A percentile compares a stretch with the other conserved stretches of the same genome.
Conservation (phyloP, 1,284 basidiomycete genomes). For the Ustilago crameri region DNA sequence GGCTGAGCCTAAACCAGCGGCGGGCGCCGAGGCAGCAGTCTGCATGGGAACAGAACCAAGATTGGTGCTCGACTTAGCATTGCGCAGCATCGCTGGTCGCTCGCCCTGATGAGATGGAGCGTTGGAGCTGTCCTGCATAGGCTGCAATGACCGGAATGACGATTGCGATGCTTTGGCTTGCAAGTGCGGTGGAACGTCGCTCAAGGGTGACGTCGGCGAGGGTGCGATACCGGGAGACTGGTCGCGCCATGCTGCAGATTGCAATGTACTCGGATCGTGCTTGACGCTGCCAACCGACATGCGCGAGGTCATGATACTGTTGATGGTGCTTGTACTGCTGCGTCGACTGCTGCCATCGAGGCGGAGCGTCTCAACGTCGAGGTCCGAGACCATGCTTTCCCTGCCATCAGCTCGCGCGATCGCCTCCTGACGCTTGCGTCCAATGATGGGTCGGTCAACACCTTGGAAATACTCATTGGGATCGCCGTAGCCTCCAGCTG, state of each 20-base stretch:
- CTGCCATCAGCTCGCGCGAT: slow-evolving; percentile 55
- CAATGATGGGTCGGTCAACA: slow-evolving; percentile 44
- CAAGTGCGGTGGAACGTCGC: not conserved
- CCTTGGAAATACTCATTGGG: slow-evolving; percentile 49
- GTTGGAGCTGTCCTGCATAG: slow-evolving; percentile 11
- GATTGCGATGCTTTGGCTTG: slow-evolving; percentile 25
- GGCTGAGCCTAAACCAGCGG: not conserved
- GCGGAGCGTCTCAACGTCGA: slow-evolving; percentile 63
- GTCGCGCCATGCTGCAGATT: slow-evolving; percentile 17
- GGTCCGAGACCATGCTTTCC: slow-evolving; percentile 61
- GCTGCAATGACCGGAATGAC: slow-evolving; percentile 30
- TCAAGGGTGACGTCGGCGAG: not conserved
- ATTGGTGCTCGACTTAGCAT: slow-evolving; percentile 31
- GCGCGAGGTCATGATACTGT: slow-evolving; percentile 39
- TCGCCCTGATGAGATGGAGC: not conserved
- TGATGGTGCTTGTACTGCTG: slow-evolving; percentile 57
- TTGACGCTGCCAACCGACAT: slow-evolving; percentile 46
- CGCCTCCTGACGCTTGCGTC: slow-evolving; percentile 50
- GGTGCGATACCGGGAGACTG: not conserved
- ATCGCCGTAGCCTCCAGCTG: slow-evolving; percentile 39
- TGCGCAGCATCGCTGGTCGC: slow-evolving; percentile 23
- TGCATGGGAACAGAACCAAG: slow-evolving; percentile 28
- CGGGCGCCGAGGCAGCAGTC: slow-evolving; percentile 18
- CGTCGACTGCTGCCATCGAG: slow-evolving; percentile 58
- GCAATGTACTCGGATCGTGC: slow-evolving; percentile 24